These are phyloP conservation scores for Ensete glaucum DNA, from an alignment of 176 grass and related monocot species.

Conservation along the genomic window DNA sequence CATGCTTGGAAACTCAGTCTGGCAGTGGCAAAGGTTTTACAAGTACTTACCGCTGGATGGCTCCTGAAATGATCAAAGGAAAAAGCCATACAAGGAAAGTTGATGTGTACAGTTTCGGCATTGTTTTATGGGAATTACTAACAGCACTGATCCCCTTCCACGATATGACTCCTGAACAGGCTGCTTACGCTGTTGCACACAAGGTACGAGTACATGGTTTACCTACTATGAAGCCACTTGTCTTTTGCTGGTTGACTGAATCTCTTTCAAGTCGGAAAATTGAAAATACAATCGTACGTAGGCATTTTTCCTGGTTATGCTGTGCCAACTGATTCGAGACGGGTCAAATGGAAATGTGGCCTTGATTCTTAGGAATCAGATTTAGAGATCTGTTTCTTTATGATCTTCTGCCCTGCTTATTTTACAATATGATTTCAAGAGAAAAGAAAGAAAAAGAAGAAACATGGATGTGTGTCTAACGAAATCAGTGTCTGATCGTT, in stretches of 20 bases:
- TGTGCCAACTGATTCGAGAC: too few species aligned
- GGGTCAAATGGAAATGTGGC: too few species aligned
- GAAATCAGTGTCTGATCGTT: too few species aligned
- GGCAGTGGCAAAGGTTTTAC: conserved; percentile 83
- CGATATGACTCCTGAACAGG: conserved; percentile 88
- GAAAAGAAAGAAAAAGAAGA: too few species aligned
- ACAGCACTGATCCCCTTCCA: conserved; percentile 78
- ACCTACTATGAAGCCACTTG: too few species aligned
- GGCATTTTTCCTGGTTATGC: background rate
- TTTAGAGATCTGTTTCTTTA: too few species aligned
- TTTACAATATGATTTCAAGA: too few species aligned
- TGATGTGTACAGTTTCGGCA: conserved; percentile 92
- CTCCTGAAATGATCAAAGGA: conserved; percentile 96
- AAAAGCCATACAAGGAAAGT: conserved; percentile 90
- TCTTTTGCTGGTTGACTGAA: background rate
- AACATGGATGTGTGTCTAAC: too few species aligned
- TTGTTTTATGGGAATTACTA: conserved; percentile 92
- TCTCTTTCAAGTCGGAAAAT: background rate
- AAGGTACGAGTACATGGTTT: conserved; percentile 41
- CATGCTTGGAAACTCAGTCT: conserved; percentile 83
- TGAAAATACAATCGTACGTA: background rate
- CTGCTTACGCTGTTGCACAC: conserved; percentile 82
- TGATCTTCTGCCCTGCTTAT: too few species aligned
- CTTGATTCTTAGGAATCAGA: too few species aligned
- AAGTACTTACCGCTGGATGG: conserved; percentile 96